Conservation (phyloP, 768 basidiomycete genomes). For the Xanthoconium purpureum region DNA sequence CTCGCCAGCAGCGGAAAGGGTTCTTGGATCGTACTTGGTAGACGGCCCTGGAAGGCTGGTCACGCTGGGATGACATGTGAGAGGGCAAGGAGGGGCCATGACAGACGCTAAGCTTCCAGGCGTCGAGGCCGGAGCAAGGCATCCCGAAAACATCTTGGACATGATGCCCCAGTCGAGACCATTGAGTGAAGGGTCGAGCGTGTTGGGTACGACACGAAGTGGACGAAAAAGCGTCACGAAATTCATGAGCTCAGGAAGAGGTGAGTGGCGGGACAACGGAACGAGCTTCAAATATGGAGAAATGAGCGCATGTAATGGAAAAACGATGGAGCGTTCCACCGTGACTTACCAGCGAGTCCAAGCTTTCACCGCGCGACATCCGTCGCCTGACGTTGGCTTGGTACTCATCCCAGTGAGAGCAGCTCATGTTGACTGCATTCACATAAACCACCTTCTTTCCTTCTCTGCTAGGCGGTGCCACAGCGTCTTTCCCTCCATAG, state of each 20-base stretch:
- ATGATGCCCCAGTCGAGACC: slow-evolving; percentile 75
- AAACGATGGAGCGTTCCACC: background rate
- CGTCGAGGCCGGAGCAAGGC: slow-evolving; percentile 35
- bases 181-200: slow-evolving; percentile 48
- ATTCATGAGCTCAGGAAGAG: slow-evolving; percentile 77
- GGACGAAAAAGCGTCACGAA: slow-evolving; percentile 86
- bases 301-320: background rate
- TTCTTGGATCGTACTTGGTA: background rate
- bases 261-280: slow-evolving; percentile 83
- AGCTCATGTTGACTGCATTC: slow-evolving; percentile 76
- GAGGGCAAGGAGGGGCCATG: slow-evolving; percentile 23
- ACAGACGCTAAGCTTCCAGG: slow-evolving; percentile 12
- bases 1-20: slow-evolving; percentile 1
- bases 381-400: slow-evolving; percentile 37
- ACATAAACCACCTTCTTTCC: slow-evolving; percentile 73
- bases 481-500: slow-evolving; percentile 2
- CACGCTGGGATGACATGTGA: slow-evolving; percentile 12
- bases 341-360: slow-evolving; percentile 61
- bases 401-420: slow-evolving; percentile 53
- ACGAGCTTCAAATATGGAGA: slow-evolving; percentile 50
- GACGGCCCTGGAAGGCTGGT: slow-evolving; percentile 23
- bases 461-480: slow-evolving; percentile 36
- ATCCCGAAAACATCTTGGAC: slow-evolving; percentile 61
- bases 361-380: slow-evolving; percentile 42
- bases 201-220: slow-evolving; percentile 74